Evolutionary conservation across 352 stramenopile genomes (phyloP), one percentile per base, ranked within the genome.

Genomic region (Phytophthora tubulina): DNA sequence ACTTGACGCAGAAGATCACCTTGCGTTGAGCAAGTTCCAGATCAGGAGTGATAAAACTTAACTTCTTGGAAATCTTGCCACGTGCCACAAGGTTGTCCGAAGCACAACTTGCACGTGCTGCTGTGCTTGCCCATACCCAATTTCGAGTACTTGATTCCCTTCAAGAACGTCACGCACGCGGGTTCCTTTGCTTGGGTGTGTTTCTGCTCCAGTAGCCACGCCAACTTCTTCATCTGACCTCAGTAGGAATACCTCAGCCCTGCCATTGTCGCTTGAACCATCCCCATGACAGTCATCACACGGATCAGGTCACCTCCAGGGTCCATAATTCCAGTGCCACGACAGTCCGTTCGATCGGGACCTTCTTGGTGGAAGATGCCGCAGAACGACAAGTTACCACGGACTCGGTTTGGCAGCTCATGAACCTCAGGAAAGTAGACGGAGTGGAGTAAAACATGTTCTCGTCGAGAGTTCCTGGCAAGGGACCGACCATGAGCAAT

Each of bases 331-430:
- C 54, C 64, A 4, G 55, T 72, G 3, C 50, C 55, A 39, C 57
- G 57, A 11, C 48, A 60, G 6, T 72, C 64, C 32, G 57, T 65
- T 3, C 39, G 15, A 31, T 65, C 50, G 10, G 49, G n/a, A 1
- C 38, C 49, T 42, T 59, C 49, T 32, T 72, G 55, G 33, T 69
- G 67, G 60, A 76, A 81, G 31, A 84, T 52, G 1, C 52, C 70
- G 50, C 69, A 79, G 39, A 81, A 70, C 15, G 73, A 84, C 36
- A 84, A 73, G 63, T 81, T 80, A 11, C 73, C 76, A 17, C 76
- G 72, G 7, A 72, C 49, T 45, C 65, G 66, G 45, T 39, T 62
- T 1, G 64, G 64, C 3, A 72, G 55, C 2, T 72, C 61, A 1
- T 70, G 70, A 15, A 30, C 36, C 30, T 72, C 46, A 8, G 64